Evolutionary conservation across 129 eudicot genomes (phyloP), one percentile per base, ranked within the genome.

Genomic region (Rutidosis leptorrhynchoides): DNA sequence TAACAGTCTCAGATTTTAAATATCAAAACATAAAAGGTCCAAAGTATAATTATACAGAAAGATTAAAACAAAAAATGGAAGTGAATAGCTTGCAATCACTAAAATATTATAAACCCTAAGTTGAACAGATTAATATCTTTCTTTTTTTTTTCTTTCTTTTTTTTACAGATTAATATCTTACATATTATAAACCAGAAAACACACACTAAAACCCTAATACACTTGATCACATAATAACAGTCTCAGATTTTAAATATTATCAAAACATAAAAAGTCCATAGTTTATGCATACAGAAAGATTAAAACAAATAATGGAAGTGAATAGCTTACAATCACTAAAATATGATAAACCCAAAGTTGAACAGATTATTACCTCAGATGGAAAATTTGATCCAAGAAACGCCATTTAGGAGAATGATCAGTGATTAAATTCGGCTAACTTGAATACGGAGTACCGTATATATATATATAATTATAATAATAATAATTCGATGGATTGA

Each of bases 371-470:
- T 81, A 87, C 95, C 83, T 87, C 87, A 69, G 63, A 74, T 11
- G 85, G 57, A 58, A 80, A 57, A 74, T 59, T 77, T 3, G 90
- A 81, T 81, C 90, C 95, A 26, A 77, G 55, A 16, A 84, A 37
- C 55, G 79, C 81, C 95, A 87, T 86, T 86, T 19, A 35, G 63
- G 37, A 42, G 14, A 4, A 51, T 35, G 14, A 23, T 9, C 65
- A 37, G 58, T 22, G 49, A 73, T 64, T 63, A 33, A 53, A 42
- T 35, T 37, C 45, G 37, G 46, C 40, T 63, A 43, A 63, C 57
- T 52, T 26, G 37, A 16, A 25, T 12, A 35, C 35, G 35, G 35
- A 30, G 35, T 30, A 30, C 7, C 6, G 1, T 7, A 32, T 35
- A 9, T 2, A 35, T 1, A 1, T 33, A 33, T 33, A 33, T 3